Conservation (phyloP, 192 early-diverging fungal species). For the Geranomyces michiganensis region DNA sequence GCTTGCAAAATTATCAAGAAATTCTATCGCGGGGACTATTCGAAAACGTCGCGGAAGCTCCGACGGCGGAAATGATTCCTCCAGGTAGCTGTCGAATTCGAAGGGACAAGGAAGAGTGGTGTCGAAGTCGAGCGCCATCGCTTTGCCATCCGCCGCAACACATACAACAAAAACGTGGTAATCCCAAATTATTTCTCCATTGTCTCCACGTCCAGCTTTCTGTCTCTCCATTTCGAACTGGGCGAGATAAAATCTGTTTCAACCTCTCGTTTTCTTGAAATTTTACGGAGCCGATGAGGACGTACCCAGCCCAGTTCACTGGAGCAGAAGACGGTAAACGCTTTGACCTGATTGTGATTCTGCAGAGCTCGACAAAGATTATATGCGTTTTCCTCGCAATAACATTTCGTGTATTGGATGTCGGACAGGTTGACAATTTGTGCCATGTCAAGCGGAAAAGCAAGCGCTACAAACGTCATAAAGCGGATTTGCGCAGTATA, state of each 20-base stretch:
- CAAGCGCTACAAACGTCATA: no score
- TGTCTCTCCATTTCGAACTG: constrained; percentile 12
- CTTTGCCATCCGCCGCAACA: background rate
- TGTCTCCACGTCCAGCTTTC: background rate
- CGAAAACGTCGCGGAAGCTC: constrained; percentile 16
- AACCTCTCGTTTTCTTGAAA: background rate
- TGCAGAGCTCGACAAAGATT: constrained; percentile 2
- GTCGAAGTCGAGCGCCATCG: constrained; percentile 19
- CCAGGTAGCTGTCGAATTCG: constrained; percentile 13
- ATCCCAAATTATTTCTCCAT: constrained; percentile 21
- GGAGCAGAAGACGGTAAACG: constrained; percentile 21
- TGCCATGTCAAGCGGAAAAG: no score
- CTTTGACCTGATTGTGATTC: background rate
- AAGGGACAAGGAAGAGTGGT: background rate
- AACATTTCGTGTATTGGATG: background rate
- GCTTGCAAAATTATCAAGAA: constrained; percentile 15
- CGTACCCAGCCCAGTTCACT: constrained; percentile 28
- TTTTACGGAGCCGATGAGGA: background rate
- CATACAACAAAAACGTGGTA: constrained; percentile 29
- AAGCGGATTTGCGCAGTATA: no score
- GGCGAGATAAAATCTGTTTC: background rate
- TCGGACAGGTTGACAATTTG: no score
- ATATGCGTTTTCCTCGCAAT: constrained; percentile 19
- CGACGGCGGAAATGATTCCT: background rate
- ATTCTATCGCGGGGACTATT: background rate